Base-by-base conservation (phyloP, 169 alveolate genomes). In the Plasmodium vinckei region DNA sequence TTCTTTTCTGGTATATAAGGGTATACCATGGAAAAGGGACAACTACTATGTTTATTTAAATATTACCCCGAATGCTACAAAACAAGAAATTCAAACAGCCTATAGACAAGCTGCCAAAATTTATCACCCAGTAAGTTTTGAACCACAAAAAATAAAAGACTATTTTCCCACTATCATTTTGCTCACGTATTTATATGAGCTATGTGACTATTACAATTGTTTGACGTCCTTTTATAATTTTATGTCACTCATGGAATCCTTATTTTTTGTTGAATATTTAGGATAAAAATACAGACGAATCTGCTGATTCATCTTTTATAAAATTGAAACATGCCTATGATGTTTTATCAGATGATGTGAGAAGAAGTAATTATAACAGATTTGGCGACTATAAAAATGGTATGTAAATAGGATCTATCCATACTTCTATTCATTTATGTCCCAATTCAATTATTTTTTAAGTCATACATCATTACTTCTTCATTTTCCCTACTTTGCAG, bases 361-460 rank as follows among this genome's bases (percentile, higher is more conserved):
- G 90, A 64, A 67, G 90, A 53, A 82, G 90, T n/a, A 68, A 82
- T 72, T 82, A 82, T 53, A 82, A 82, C 49, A 67, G 90, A 42
- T 82, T 82, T 47, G 90, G 90, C 72, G 90, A 82, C 54, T 82
- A 82, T 72, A 82, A 82, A 49, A 82, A 82, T 68, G 90, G 88
- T 77, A 77, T 9, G 46, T 6, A 69, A 13, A 15, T 27, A 12
- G 56, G 42, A 7, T 5, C 49, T 49, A 33, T 27, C 42, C 6
- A n/a, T n/a, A n/a, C n/a, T n/a, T n/a, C n/a, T n/a, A n/a, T n/a
- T n/a, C n/a, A 25, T 33, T 65, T 65, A 21, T 27, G 27, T 9
- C 1, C 13, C 17, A 65, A 13, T 12, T 39, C 49, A 33, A 12
- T 2, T 9, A n/a, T 33, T 5, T 19, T n/a, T n/a, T n/a, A n/a